Percentiles rank a stretch among this genome's conserved stretches.
Conservation (phyloP, 805 yeast species). For the Maudiozyma bulderi region DNA sequence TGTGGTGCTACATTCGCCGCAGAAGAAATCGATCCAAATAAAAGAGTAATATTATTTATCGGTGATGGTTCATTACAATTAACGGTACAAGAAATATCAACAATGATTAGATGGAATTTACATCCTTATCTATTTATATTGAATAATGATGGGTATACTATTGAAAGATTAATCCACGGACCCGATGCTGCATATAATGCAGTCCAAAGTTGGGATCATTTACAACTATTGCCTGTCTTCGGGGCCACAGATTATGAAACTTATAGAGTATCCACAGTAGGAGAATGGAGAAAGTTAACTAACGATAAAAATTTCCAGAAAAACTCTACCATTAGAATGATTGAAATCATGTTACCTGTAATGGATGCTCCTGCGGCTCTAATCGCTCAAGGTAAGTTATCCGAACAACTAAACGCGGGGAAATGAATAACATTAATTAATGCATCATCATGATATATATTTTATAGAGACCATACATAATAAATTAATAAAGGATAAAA, state of each 20-base stretch:
- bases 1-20: constrained; percentile 56
- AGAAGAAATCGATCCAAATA: constrained; percentile 42
- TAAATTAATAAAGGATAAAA: too few species aligned
- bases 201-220: constrained; percentile 54
- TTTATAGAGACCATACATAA: too few species aligned
- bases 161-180: constrained; percentile 58
- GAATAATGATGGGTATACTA: constrained; percentile 58
- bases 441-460: background rate
- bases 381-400: constrained; percentile 54
- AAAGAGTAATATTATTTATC: constrained; percentile 48
- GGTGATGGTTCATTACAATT: constrained; percentile 63
- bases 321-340: constrained; percentile 50
- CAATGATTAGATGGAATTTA: constrained; percentile 47
- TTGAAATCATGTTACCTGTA: constrained; percentile 56
- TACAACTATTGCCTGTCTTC: constrained; percentile 6
- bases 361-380: constrained; percentile 62
- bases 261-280: constrained; percentile 39
- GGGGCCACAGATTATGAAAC: constrained; percentile 12
- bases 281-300: constrained; percentile 46
- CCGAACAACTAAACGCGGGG: constrained; percentile 37
- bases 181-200: constrained; percentile 46
- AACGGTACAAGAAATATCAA: constrained; percentile 56
- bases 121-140: constrained; percentile 52
- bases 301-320: constrained; percentile 36
- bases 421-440: constrained; percentile 8